Percentiles rank a stretch among this genome's conserved stretches.
Evolutionary conservation across 495 filamentous ascomycete genomes (phyloP).

Genomic region (Hyaloscypha finlandica): DNA sequence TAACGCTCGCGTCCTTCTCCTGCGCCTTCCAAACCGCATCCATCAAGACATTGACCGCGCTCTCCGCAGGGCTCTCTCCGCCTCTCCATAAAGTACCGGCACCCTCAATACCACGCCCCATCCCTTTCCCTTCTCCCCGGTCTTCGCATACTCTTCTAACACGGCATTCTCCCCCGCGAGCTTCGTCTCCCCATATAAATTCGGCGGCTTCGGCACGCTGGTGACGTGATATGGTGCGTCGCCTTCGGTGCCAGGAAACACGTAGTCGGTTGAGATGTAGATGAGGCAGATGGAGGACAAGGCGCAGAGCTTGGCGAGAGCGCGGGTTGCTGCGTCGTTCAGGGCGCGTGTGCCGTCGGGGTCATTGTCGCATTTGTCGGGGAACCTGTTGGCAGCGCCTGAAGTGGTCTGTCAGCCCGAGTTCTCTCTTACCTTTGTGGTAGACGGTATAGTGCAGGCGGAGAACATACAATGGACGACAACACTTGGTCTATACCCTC

Average conservation of each 20-base stretch:
- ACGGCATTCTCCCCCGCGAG: conserved; percentile 79
- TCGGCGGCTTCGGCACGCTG: conserved; percentile 67
- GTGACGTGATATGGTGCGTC: conserved; percentile 81
- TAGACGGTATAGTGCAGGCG: too few relatives aligned
- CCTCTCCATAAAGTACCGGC: conserved; percentile 82
- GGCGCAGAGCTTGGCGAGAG: conserved; percentile 67
- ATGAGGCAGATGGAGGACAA: conserved; percentile 68
- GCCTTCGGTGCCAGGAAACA: conserved; percentile 80
- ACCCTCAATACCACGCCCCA: conserved; percentile 75
- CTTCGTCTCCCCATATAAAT: conserved; percentile 88
- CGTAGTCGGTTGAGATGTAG: conserved; percentile 96
- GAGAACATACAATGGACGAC: conserved; percentile 75
- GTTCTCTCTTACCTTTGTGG: not conserved
- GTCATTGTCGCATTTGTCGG: conserved; percentile 79
- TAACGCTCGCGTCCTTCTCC: conserved; percentile 54
- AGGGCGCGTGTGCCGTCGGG: conserved; percentile 72
- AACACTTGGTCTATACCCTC: conserved; percentile 59
- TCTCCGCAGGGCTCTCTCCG: conserved; percentile 64
- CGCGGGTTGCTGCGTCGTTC: conserved; percentile 71
- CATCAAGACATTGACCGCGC: conserved; percentile 80
- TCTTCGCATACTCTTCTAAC: conserved; percentile 55
- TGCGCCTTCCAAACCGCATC: conserved; percentile 72
- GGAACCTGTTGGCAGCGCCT: conserved; percentile 91
- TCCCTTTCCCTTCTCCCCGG: conserved; percentile 41
- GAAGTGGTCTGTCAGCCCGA: conserved; percentile 9